Base-by-base conservation (phyloP, 2,329 filamentous ascomycete species). In the Alternaria viburni region DNA sequence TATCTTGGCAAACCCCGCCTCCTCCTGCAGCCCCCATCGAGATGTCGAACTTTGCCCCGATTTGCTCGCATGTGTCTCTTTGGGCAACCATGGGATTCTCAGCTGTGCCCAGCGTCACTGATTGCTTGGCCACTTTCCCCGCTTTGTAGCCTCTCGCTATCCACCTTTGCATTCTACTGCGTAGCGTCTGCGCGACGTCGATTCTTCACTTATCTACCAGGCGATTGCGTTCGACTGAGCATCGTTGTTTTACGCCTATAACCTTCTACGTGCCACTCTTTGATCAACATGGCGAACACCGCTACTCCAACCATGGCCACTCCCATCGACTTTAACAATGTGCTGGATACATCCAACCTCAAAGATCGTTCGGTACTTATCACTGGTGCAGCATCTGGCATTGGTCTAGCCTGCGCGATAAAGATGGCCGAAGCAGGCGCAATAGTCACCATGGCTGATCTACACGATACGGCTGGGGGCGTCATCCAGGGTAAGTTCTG, bases 321-420 rank as follows among this genome's bases (percentile, higher is more conserved):
- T 19, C 51, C 36, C 2, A 57, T 65, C 28, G 49, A 19, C 13
- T 65, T 67, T 23, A 19, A 54, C 15, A 17, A 55, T 25, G 19
- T 49, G 13, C 32, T 41, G 28, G 30, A 54, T 11, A 62, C 49
- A 8, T 65, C 69, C 9, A 68, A 54, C 11, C 66, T 75, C 1
- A 60, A 60, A 28, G 64, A 58, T 13, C 67, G 67, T 36, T 73
- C 70, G 4, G 68, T 71, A 0, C 61, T 77, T 2, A 63, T 77
- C 15, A 77, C 73, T 17, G 73, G 75, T 1, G 70, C 68, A 11
- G 73, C 74, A 15, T 64, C 66, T 6, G 74, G 74, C 2, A 74
- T 77, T 23, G 73, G 75, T 21, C 70, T 70, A 15, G 71, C 70
- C n/a, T 66, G 64, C 55, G 69, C 64, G 12, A 62, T 62, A 3